Percentiles rank a stretch among this genome's conserved stretches.
Conservation (phyloP, 176 grass and related monocot genomes). For the Paspalum notatum region DNA sequence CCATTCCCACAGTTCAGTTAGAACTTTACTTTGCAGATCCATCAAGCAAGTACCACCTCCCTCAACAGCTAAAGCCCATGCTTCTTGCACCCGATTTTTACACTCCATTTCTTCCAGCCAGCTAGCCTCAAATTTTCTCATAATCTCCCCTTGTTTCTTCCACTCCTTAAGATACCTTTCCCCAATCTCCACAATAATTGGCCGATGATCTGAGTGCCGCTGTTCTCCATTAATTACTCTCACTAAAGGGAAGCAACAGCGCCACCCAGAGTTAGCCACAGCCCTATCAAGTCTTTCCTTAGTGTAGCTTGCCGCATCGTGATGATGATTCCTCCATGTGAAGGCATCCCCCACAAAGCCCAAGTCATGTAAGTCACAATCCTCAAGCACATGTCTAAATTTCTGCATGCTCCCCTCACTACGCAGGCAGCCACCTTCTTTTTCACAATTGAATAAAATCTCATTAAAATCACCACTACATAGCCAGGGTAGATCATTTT, state of each 20-base stretch:
- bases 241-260: not conserved
- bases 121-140: not conserved
- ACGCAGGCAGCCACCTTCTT: not conserved
- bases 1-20: not conserved
- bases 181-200: not conserved
- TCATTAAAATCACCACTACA: not conserved
- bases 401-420: not conserved
- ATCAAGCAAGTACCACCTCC: not conserved
- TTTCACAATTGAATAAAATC: not conserved
- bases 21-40: not conserved
- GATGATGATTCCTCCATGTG: not conserved
- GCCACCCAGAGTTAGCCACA: not conserved
- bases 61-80: not conserved
- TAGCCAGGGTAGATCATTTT: not conserved
- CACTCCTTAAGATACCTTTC: not conserved
- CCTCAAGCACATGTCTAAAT: not conserved
- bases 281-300: not conserved
- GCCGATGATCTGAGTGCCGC: not conserved
- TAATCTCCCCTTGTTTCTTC: not conserved
- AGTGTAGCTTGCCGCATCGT: not conserved
- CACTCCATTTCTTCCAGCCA: not conserved
- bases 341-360: not conserved
- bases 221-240: not conserved
- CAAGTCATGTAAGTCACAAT: not conserved
- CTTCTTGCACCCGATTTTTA: not conserved